Conservation (phyloP, 2,329 filamentous ascomycete genomes). For the Sporothrix curviconia region DNA sequence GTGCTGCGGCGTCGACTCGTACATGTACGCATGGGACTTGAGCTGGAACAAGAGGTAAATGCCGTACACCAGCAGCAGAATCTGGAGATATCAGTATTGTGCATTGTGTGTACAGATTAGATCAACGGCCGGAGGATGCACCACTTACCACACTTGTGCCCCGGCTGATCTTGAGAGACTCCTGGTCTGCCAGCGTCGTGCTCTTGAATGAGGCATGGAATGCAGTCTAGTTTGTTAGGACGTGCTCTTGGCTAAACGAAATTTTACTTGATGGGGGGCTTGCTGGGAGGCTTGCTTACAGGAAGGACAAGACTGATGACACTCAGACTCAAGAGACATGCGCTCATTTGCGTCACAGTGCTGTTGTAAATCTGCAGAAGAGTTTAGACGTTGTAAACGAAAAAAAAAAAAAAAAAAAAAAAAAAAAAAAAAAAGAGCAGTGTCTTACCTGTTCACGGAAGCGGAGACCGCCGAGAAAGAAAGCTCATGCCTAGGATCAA, state of each 20-base stretch:
- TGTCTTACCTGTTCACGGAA: constrained; percentile 70
- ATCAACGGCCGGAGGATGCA: no score
- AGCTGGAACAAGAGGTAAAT: constrained; percentile 85
- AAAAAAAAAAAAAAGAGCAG: not conserved
- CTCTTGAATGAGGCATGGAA: constrained; percentile 83
- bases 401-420: not conserved
- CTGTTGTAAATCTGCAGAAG: constrained; percentile 74
- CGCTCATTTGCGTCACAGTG: constrained; percentile 94
- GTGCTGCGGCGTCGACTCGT: constrained; percentile 85
- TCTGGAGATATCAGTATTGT: constrained; percentile 34
- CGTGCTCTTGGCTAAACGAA: not conserved
- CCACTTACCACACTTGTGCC: constrained; percentile 78
- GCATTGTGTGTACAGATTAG: no score
- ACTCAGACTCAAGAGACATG: constrained; percentile 81
- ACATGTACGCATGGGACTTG: constrained; percentile 87
- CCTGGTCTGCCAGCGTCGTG: constrained; percentile 52
- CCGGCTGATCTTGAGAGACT: constrained; percentile 78
- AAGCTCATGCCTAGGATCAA: constrained; percentile 91
- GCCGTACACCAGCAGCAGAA: constrained; percentile 73
- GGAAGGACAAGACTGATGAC: constrained; percentile 84
- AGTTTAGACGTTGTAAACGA: no score
- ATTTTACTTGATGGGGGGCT: not conserved
- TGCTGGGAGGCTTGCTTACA: constrained; percentile 44
- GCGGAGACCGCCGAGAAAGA: constrained; percentile 73
- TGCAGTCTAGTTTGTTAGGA: constrained; percentile 54